A percentile compares a stretch with the other conserved stretches of the same genome.
These are phyloP conservation scores for Lactifluus piperatus DNA, from an alignment of 768 basidiomycete genomes.

Conservation along the genomic window DNA sequence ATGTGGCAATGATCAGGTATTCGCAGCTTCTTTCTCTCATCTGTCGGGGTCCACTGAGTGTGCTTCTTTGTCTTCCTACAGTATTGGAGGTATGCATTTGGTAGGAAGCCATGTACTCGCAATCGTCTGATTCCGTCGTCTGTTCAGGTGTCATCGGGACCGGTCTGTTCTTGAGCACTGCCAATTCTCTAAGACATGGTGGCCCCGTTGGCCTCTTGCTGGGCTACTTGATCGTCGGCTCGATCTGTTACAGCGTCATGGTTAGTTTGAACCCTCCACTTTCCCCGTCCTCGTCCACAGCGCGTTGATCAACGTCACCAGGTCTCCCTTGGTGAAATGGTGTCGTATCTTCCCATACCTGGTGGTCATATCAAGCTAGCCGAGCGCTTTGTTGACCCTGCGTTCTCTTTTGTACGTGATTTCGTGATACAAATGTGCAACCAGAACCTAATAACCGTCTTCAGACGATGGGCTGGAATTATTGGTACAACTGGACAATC, in stretches of 20 bases:
- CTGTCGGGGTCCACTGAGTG: background rate
- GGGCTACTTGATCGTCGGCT: slow-evolving; percentile 57
- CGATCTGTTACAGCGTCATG: slow-evolving; percentile 68
- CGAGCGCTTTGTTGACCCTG: slow-evolving; percentile 74
- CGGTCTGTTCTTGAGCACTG: slow-evolving; percentile 35
- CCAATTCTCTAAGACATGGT: slow-evolving; percentile 39
- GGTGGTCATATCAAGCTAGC: slow-evolving; percentile 78
- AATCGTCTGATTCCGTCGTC: background rate
- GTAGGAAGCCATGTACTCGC: background rate
- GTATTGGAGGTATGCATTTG: slow-evolving; percentile 28
- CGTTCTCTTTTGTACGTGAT: slow-evolving; percentile 43
- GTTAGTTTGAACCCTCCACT: slow-evolving; percentile 26
- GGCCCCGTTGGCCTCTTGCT: slow-evolving; percentile 71
- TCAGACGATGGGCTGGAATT: slow-evolving; percentile 40
- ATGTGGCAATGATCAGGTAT: slow-evolving; percentile 76
- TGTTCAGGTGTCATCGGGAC: slow-evolving; percentile 36
- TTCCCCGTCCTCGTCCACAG: background rate
- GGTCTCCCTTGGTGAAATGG: slow-evolving; percentile 67
- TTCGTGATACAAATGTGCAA: background rate
- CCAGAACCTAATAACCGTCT: background rate
- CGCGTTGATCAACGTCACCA: slow-evolving; percentile 22
- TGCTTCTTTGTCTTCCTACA: background rate
- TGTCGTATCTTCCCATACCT: slow-evolving; percentile 68
- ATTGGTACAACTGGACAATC: slow-evolving; percentile 54
- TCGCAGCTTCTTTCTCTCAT: background rate